phyloP scores from a whole-genome alignment of 176 grass and related monocot genomes.

The Poa annua region DNA sequence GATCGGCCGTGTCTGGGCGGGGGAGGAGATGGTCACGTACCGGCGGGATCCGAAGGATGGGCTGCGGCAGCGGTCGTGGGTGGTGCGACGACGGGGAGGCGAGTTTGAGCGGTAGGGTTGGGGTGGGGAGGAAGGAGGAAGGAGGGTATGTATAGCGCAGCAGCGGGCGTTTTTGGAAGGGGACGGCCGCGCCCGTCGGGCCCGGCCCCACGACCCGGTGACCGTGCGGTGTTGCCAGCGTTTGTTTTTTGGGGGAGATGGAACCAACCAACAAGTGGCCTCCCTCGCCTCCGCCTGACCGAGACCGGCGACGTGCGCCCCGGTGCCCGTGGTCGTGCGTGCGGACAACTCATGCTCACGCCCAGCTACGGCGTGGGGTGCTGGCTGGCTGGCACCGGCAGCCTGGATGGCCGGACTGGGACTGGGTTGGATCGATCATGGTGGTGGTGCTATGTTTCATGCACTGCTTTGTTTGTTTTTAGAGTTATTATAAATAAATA shows the following conservation, averaged over 20 bases:
- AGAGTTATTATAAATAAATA: no score
- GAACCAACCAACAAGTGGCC: not conserved
- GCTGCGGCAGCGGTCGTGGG: not conserved
- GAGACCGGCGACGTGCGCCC: conserved; percentile 11
- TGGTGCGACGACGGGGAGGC: not conserved
- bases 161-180: not conserved
- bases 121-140: not conserved
- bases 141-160: conserved; percentile 43
- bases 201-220: conserved; percentile 50
- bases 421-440: not conserved
- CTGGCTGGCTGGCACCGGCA: not conserved
- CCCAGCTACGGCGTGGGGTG: not conserved
- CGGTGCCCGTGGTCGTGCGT: conserved; percentile 4
- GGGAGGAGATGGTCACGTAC: conserved; percentile 18
- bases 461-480: no score
- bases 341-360: not conserved
- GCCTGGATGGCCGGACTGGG: not conserved
- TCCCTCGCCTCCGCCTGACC: not conserved
- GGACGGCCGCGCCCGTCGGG: conserved; percentile 51
- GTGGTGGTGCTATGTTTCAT: no score
- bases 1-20: not conserved
- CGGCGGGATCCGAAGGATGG: conserved; percentile 31
- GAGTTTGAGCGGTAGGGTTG: conserved; percentile 41
- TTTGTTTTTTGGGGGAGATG: not conserved
- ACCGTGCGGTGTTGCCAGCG: not conserved